Conservation (phyloP, 257 asterid species). For the Plantago ovata region DNA sequence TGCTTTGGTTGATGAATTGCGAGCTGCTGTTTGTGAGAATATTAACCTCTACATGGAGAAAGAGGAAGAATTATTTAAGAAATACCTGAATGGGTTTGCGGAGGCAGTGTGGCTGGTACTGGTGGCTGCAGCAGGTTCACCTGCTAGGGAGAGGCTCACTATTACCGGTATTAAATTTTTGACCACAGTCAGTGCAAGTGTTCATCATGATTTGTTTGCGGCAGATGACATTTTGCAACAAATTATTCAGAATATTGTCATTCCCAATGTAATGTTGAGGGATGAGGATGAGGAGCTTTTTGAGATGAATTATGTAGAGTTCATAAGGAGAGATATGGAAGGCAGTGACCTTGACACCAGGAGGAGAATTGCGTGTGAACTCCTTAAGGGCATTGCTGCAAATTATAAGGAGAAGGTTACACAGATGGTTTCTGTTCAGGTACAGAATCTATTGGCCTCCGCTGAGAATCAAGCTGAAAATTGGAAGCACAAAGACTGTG, state of each 20-base stretch:
- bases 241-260: conserved; percentile 73
- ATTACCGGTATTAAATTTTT: conserved; percentile 85
- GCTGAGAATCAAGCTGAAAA: conserved; percentile 61
- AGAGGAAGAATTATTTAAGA: conserved; percentile 74
- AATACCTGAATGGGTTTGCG: conserved; percentile 67
- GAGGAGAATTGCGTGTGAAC: conserved; percentile 98
- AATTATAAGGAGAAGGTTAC: conserved; percentile 76
- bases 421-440: conserved; percentile 65
- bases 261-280: conserved; percentile 94
- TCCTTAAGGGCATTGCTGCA: conserved; percentile 82
- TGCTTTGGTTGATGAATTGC: conserved; percentile 69
- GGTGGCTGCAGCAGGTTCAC: conserved; percentile 57
- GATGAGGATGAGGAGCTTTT: conserved; percentile 96
- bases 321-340: conserved; percentile 94
- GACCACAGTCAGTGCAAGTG: conserved; percentile 74
- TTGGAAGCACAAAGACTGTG: conserved; percentile 97
- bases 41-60: conserved; percentile 77
- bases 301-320: conserved; percentile 88
- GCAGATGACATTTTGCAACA: conserved; percentile 74
- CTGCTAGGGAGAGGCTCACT: conserved; percentile 73
- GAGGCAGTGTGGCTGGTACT: conserved; percentile 88
- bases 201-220: conserved; percentile 72
- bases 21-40: conserved; percentile 90
- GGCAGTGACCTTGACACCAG: conserved; percentile 95
- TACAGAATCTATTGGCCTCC: conserved; percentile 60